Conservation (phyloP, 495 filamentous ascomycete species). For the Chaetomium cochliodes region DNA sequence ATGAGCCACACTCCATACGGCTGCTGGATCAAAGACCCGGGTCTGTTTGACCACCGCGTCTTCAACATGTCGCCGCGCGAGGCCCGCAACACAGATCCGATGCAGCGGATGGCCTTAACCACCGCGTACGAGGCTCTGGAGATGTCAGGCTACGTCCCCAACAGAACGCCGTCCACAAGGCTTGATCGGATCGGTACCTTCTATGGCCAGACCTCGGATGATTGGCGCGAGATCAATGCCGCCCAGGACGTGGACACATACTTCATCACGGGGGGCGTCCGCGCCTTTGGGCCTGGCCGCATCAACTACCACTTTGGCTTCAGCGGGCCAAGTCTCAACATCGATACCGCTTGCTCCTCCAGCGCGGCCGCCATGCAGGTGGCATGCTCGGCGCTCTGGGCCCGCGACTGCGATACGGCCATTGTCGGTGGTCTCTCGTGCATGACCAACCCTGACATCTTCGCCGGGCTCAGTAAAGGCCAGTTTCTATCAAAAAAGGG, state of each 20-base stretch:
- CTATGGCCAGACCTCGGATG: constrained; percentile 89
- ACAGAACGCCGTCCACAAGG: constrained; percentile 79
- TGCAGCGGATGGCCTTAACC: constrained; percentile 77
- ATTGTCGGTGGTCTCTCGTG: constrained; percentile 78
- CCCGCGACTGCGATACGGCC: constrained; percentile 80
- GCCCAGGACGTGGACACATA: constrained; percentile 91
- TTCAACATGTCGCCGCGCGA: constrained; percentile 97
- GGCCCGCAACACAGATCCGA: constrained; percentile 83
- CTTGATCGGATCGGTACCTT: constrained; percentile 85
- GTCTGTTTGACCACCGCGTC: constrained; percentile 81
- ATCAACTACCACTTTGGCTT: constrained; percentile 89
- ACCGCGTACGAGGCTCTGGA: constrained; percentile 91
- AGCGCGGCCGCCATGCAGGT: constrained; percentile 80
- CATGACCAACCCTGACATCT: constrained; percentile 82
- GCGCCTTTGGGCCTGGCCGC: constrained; percentile 82
- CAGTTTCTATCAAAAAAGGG: constrained; percentile 80
- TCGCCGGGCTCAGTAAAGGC: constrained; percentile 75
- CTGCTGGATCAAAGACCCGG: constrained; percentile 85
- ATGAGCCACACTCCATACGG: constrained; percentile 82
- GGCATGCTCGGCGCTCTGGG: constrained; percentile 78
- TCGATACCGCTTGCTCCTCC: constrained; percentile 90
- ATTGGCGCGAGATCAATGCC: constrained; percentile 88
- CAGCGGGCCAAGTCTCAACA: constrained; percentile 77
- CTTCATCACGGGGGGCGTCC: constrained; percentile 85
- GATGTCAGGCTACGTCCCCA: constrained; percentile 84